Evolutionary conservation across 768 basidiomycete species (phyloP), one percentile per base, ranked within the genome.

Genomic region (Lanmaoa pseudosensibilis): DNA sequence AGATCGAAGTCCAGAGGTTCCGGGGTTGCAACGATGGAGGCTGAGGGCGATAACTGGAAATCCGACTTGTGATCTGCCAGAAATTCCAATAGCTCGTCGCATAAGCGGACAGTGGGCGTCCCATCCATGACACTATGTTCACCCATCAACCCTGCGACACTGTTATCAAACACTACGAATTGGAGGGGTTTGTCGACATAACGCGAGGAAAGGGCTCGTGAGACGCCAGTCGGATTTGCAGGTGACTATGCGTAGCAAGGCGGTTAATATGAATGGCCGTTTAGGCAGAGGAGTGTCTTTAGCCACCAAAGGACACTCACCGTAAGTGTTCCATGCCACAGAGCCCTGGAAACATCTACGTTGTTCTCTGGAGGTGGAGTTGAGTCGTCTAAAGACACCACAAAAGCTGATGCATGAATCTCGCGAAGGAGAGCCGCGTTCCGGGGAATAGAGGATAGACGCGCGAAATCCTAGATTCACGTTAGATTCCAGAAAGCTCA

Each of bases 81-180:
- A 66, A 78, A 78, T 55, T 79, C 79, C 59, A 92, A 78, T 37
- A 92, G 75, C 19, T 84, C 80, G 65, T 92, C 87, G 62, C 84
- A 87, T 62, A 92, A 69, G 23, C 90, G 80, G 25, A 82, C 84
- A 16, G 84, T 88, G 5, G 92, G 92, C 16, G 92, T 93, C 36
- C 92, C 92, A 64, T 94, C 92, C 92, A 94, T 94, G 56, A 90
- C 78, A 18, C 89, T 91, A 69, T 94, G 95, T 71, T 98, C 95
- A 45, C 95, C 95, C 83, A 96, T 89, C 64, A 97, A 73, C 5
- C 94, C 95, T 2, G 92, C 88, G 47, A 83, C 77, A 13, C 78
- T 83, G 60, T 92, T 90, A 69, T 92, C 90, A 65, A 85, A 92
- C 6, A 98, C 83, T 55, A 97, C 82, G 68, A 94, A 86, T 69